phyloP scores from a whole-genome alignment of 1,139 yeast genomes.

The Yarrowia galli region DNA sequence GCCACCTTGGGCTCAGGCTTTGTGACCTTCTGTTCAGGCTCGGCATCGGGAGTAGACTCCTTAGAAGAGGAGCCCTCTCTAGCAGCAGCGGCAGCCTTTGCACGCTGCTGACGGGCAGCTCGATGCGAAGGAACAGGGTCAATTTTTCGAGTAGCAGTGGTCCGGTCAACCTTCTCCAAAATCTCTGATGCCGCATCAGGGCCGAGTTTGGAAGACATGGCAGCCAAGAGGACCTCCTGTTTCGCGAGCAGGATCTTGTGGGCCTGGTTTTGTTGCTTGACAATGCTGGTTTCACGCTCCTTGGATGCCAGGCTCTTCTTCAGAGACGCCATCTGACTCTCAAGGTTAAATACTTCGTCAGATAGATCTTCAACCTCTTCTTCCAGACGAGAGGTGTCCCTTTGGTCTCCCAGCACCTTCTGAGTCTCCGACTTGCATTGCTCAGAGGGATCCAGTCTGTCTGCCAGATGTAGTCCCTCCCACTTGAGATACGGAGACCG shows the following conservation, averaged over 20 bases:
- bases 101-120: slow-evolving; percentile 20
- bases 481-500: slow-evolving; percentile 5
- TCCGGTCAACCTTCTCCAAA: neutral
- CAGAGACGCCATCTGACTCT: neutral
- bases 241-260: slow-evolving; percentile 11
- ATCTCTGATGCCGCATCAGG: slow-evolving; percentile 9
- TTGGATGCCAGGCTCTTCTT: neutral
- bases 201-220: slow-evolving; percentile 6
- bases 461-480: slow-evolving; percentile 11
- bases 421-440: neutral
- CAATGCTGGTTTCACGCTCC: slow-evolving; percentile 6
- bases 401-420: slow-evolving; percentile 1
- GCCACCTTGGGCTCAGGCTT: neutral
- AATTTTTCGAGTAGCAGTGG: neutral
- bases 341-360: neutral
- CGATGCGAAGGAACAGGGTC: slow-evolving; percentile 6
- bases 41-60: slow-evolving; percentile 15
- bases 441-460: slow-evolving; percentile 7
- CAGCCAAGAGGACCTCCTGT: slow-evolving; percentile 16
- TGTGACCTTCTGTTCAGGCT: neutral
- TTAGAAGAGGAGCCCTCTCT: slow-evolving; percentile 12
- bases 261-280: slow-evolving; percentile 16
- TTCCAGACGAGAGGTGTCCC: neutral
- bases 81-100: slow-evolving; percentile 9
- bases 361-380: neutral